A percentile compares a stretch with the other conserved stretches of the same genome.
Conservation (phyloP, 768 basidiomycete species). For the Macrolepiota fuliginosa region DNA sequence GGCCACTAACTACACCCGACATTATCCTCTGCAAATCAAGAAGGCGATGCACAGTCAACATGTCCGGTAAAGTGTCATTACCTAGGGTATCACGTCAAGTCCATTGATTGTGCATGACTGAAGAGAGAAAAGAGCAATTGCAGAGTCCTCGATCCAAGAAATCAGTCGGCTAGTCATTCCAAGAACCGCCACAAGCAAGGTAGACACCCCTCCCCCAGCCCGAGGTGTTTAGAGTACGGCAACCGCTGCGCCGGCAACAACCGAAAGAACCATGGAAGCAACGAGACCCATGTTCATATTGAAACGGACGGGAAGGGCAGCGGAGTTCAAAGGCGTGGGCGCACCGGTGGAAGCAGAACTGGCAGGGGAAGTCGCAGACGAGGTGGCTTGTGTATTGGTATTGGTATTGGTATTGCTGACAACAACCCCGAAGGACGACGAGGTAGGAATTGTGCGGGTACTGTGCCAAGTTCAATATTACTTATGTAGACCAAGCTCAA, state of each 20-base stretch:
- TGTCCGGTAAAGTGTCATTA: background rate
- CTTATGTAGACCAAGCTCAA: background rate
- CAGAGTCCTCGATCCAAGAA: conserved; percentile 5
- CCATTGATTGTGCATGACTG: background rate
- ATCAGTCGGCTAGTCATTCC: background rate
- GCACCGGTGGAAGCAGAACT: conserved; percentile 17
- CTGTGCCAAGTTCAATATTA: background rate
- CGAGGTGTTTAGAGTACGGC: conserved; percentile 35
- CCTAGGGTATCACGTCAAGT: background rate
- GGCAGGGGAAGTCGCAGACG: conserved; percentile 8
- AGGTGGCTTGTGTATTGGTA: conserved; percentile 14
- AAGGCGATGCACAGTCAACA: background rate
- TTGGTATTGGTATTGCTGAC: conserved; percentile 16
- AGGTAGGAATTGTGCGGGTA: background rate
- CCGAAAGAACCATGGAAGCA: conserved; percentile 26
- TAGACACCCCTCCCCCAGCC: background rate
- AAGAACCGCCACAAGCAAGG: background rate
- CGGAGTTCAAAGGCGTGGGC: conserved; percentile 25
- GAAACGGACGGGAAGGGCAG: conserved; percentile 31
- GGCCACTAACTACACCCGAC: conserved; percentile 8
- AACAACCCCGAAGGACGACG: conserved; percentile 16
- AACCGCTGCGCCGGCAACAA: conserved; percentile 45
- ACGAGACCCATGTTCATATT: conserved; percentile 13
- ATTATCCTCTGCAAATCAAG: background rate
- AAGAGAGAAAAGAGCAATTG: background rate